Evolutionary conservation across 2,329 filamentous ascomycete genomes (phyloP).

Genomic region (Aspergillus novofumigatus): DNA sequence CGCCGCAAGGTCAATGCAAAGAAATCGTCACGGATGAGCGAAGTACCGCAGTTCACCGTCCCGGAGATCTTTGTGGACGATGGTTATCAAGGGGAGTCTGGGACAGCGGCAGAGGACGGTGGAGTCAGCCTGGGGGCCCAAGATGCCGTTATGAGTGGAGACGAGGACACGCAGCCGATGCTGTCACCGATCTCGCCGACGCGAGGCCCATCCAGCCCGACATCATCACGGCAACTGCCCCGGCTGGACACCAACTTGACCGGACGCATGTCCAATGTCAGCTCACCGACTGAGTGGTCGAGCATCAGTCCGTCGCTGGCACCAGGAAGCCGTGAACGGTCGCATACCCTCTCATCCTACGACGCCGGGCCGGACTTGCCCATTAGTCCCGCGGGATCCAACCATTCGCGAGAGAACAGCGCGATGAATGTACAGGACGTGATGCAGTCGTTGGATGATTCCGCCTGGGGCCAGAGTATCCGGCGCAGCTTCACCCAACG

Average conservation of each 20-base stretch:
- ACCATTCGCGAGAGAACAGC: slow-evolving; percentile 60
- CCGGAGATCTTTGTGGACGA: slow-evolving; percentile 90
- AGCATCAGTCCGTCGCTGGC: slow-evolving; percentile 50
- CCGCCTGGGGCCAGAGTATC: slow-evolving; percentile 90
- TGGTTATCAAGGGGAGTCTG: slow-evolving; percentile 47
- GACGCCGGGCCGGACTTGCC: slow-evolving; percentile 20
- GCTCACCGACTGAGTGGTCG: slow-evolving; percentile 45
- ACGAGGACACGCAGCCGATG: slow-evolving; percentile 27
- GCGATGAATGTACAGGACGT: slow-evolving; percentile 71
- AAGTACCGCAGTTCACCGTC: slow-evolving; percentile 72
- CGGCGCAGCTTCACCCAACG: slow-evolving; percentile 75
- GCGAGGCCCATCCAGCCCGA: slow-evolving; percentile 27
- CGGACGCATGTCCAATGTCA: slow-evolving; percentile 33
- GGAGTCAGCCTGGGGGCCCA: slow-evolving; percentile 9
- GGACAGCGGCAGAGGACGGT: slow-evolving; percentile 11
- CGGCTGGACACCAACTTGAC: slow-evolving; percentile 42
- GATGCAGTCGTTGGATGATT: slow-evolving; percentile 80
- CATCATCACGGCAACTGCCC: slow-evolving; percentile 40
- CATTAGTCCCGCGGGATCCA: slow-evolving; percentile 13
- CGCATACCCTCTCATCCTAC: slow-evolving; percentile 26
- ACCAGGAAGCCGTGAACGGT: slow-evolving; percentile 22
- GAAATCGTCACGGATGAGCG: slow-evolving; percentile 70
- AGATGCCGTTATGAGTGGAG: slow-evolving; percentile 1
- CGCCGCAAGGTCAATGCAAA: slow-evolving; percentile 69
- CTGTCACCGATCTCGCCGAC: slow-evolving; percentile 28